Percentiles rank a stretch among this genome's conserved stretches.
These are phyloP conservation scores for Aspergillus heteromorphus DNA, from an alignment of 495 filamentous ascomycete genomes.

Conservation along the genomic window DNA sequence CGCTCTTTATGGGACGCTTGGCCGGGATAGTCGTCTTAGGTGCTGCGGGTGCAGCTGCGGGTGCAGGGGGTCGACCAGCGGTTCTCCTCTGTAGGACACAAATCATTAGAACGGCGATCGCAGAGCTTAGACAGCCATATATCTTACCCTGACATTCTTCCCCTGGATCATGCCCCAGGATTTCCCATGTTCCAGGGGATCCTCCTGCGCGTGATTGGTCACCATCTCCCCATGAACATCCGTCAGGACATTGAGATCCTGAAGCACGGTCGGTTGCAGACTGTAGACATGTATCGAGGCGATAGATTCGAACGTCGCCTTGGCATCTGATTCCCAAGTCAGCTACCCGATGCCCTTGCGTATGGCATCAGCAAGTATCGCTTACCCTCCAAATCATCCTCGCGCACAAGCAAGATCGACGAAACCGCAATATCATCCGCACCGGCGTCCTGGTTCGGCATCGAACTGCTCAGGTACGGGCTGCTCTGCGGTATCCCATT, in stretches of 20 bases:
- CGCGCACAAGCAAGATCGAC: slow-evolving; percentile 66
- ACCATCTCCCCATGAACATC: slow-evolving; percentile 59
- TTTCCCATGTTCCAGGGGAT: slow-evolving; percentile 53
- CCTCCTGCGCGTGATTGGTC: slow-evolving; percentile 50
- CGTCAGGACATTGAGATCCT: slow-evolving; percentile 71
- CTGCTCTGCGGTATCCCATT: slow-evolving; percentile 73
- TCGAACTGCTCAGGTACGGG: slow-evolving; percentile 56
- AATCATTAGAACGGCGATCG: slow-evolving; percentile 10
- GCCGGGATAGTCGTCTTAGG: slow-evolving; percentile 29
- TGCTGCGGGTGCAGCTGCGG: slow-evolving; percentile 17
- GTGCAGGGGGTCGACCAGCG: slow-evolving; percentile 28
- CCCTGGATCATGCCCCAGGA: slow-evolving; percentile 70
- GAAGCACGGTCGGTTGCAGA: slow-evolving; percentile 61
- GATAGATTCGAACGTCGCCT: slow-evolving; percentile 63
- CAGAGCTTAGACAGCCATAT: background rate
- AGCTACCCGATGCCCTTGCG: background rate
- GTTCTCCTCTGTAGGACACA: slow-evolving; percentile 42
- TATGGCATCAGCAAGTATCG: background rate
- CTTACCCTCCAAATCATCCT: slow-evolving; percentile 74
- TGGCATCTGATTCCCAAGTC: slow-evolving; percentile 48
- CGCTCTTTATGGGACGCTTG: slow-evolving; percentile 29
- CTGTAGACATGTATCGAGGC: slow-evolving; percentile 84
- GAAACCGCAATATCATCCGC: slow-evolving; percentile 35
- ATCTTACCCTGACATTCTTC: slow-evolving; percentile 50
- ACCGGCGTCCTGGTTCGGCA: slow-evolving; percentile 44